Base-by-base conservation (phyloP, 2,329 filamentous ascomycete species). In the Aspergillus puulaauensis region DNA sequence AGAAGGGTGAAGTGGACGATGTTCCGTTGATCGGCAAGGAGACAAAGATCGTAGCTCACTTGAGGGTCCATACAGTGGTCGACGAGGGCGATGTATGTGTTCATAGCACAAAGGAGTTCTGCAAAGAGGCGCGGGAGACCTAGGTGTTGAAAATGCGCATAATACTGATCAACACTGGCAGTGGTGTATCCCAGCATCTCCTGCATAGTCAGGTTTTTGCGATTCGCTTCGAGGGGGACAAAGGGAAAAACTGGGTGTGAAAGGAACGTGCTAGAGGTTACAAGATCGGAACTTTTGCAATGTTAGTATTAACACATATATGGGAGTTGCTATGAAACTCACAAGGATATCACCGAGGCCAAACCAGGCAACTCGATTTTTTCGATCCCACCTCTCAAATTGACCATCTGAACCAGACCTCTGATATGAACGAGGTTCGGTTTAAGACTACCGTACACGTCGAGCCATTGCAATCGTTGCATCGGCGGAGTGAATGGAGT, bases 1-100 rank as follows among this genome's bases (percentile, higher is more conserved):
- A 76, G 59, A 9, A 77, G 66, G 14, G 63, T 68, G 45, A 74
- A 70, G 54, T 77, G 73, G 27, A 75, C 68, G 4, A 73, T 65
- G 47, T 77, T 78, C 19, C 75, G 72, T 52, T 75, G 70, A 59
- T 78, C 75, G 19, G 66, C 59, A 6, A 76, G 58, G 3, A 70
- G 51, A 7, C 68, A 63, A 21, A 59, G 39, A 31, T 72, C 66
- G 4, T 61, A 54, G 14, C 61, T 59, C 2, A 57, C 59, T 24
- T 56, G 48, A 4, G 48, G 57, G 6, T 59, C 51, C 14, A 71
- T 56, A 33, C 64, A 65, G n/a, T 59, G 52, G 47, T 69, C 66
- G 19, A 73, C 63, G 9, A 68, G 66, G 7, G 62, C 60, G 45
- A 68, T 71, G 56, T 76, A 76, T 35, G 66, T 53, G 1, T 66